Evolutionary conservation across 2,329 filamentous ascomycete species (phyloP).

Genomic region (Arthrobotrys iridis): DNA sequence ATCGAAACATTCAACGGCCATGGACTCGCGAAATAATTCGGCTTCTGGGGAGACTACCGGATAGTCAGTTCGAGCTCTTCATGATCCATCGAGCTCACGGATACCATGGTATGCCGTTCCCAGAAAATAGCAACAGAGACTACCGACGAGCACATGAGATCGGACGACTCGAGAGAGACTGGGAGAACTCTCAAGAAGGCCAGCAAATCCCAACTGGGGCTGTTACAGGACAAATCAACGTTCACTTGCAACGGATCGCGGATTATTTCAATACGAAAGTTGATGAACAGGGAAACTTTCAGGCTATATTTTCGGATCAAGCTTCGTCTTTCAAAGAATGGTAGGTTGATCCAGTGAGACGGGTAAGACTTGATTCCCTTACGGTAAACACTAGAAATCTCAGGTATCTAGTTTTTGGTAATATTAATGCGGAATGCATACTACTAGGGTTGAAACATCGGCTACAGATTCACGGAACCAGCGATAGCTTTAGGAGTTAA

Average conservation of each 20-base stretch:
- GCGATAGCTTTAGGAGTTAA: no score
- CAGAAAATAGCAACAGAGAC: not conserved
- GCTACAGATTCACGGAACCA: no score
- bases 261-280: slow-evolving; percentile 8
- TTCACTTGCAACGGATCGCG: slow-evolving; percentile 5
- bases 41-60: not conserved
- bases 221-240: not conserved
- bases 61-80: slow-evolving; percentile 3
- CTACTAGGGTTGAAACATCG: no score
- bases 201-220: not conserved
- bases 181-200: slow-evolving; percentile 6
- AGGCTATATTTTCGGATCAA: slow-evolving; percentile 15
- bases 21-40: slow-evolving; percentile 27
- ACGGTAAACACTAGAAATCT: no score
- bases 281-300: slow-evolving; percentile 10
- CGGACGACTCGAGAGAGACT: slow-evolving; percentile 21
- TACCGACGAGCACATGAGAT: slow-evolving; percentile 26
- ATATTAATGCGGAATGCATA: no score
- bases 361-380: no score
- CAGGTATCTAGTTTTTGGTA: no score
- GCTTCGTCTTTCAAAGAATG: slow-evolving; percentile 23
- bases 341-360: not conserved
- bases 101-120: slow-evolving; percentile 22
- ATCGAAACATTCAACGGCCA: slow-evolving; percentile 11
- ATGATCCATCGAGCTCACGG: slow-evolving; percentile 34